Base-by-base conservation (phyloP, 768 basidiomycete species). In the Ramaria rubella region DNA sequence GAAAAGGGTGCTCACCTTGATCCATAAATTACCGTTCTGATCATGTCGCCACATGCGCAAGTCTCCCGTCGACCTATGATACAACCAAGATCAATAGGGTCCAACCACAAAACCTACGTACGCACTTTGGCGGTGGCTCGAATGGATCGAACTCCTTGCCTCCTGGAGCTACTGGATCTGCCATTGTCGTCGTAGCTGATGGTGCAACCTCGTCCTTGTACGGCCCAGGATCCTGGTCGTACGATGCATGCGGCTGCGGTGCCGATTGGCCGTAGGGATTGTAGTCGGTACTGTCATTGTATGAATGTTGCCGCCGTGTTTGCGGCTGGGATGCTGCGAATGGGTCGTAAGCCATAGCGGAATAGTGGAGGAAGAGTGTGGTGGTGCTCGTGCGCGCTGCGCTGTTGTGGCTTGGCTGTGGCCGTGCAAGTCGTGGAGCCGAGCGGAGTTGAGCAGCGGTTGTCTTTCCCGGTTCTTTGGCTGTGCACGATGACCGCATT, bases 21-120 rank as follows among this genome's bases (percentile, higher is more conserved):
- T 82, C 88, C 87, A 90, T 52, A 88, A 65, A 60, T 78, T 78
- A 26, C 85, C 83, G 64, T 81, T 78, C 58, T 78, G 72, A 40
- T 81, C 80, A 49, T 76, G 70, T 48, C 85, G 73, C 71, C 60
- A 66, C 49, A 61, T 49, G 38, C 61, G 58, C 31, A 66, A 46
- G 50, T 62, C 65, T 14, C 62, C 61, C 26, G 64, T 65, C 26
- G 63, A 61, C 56, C 64, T 65, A 48, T 27, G 34, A 7, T 17
- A 53, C 6, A 45, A 17, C 1, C 4, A 7, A 38, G 17, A 57
- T 11, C 9, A 30, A 26, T 27, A 15, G 15, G 24, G 12, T 55
- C 52, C 50, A 7, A 19, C 27, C 31, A n/a, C 29, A 1, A 7
- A n/a, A 52, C 24, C 11, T 52, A 2, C 4, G 42, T 45, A 45